Evolutionary conservation across 2,329 filamentous ascomycete species (phyloP).

Genomic region (Leptographium flavum): DNA sequence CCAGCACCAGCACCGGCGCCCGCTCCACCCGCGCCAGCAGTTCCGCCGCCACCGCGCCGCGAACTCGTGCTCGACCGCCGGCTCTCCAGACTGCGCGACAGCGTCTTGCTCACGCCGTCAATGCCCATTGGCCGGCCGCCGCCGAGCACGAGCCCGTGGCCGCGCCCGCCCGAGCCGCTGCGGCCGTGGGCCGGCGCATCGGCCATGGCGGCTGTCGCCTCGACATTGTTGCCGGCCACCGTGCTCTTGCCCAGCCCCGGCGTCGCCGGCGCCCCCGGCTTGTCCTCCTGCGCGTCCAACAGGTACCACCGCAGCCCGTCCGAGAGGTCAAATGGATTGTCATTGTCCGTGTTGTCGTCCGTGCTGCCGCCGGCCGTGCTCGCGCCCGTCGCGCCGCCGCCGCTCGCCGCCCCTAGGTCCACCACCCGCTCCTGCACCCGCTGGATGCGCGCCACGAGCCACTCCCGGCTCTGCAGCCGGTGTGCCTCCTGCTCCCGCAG

Average conservation of each 20-base stretch:
- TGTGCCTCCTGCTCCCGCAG: slow-evolving; percentile 85
- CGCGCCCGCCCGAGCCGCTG: background rate
- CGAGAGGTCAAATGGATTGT: slow-evolving; percentile 93
- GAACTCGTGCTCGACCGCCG: slow-evolving; percentile 77
- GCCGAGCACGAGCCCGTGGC: background rate
- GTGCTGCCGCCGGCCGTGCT: slow-evolving; percentile 23
- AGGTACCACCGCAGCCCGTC: slow-evolving; percentile 95
- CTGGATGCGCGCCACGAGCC: slow-evolving; percentile 88
- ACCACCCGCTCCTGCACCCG: slow-evolving; percentile 89
- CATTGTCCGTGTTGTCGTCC: slow-evolving; percentile 52
- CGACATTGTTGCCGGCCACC: slow-evolving; percentile 74
- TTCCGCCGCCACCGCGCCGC: slow-evolving; percentile 31
- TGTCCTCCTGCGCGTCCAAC: slow-evolving; percentile 86
- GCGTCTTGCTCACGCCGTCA: slow-evolving; percentile 60
- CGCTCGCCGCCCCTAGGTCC: slow-evolving; percentile 68
- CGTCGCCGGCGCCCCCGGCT: slow-evolving; percentile 79
- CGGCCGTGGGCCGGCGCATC: slow-evolving; percentile 5
- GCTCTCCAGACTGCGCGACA: slow-evolving; percentile 82
- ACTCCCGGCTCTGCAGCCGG: slow-evolving; percentile 71
- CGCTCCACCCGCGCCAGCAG: slow-evolving; percentile 12
- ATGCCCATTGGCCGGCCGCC: slow-evolving; percentile 35
- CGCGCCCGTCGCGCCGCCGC: slow-evolving; percentile 14
- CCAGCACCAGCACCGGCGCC: slow-evolving; percentile 9
- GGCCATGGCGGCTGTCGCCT: slow-evolving; percentile 63
- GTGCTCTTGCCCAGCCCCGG: slow-evolving; percentile 86